phyloP scores from a whole-genome alignment of 345 rosid species.

The Syzygium aqueum region DNA sequence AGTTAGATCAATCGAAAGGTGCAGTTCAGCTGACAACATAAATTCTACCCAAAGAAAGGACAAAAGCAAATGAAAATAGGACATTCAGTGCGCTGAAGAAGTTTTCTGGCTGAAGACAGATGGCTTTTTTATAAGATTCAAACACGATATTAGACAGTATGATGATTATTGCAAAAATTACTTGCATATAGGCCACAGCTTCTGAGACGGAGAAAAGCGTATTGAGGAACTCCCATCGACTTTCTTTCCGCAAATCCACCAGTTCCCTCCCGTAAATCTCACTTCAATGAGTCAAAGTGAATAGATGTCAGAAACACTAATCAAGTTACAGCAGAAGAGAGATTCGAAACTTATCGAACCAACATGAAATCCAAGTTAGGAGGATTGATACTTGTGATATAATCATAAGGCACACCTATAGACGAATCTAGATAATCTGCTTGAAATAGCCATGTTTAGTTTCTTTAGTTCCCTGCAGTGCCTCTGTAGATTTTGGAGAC shows the following conservation, averaged over 20 bases:
- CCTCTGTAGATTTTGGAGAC: neutral
- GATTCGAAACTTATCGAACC: neutral
- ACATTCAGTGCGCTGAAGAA: neutral
- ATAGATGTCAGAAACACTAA: conserved; percentile 22
- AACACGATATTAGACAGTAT: neutral
- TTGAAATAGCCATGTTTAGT: neutral
- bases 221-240: conserved; percentile 88
- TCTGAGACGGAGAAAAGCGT: conserved; percentile 94
- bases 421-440: neutral
- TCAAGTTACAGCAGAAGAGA: conserved; percentile 10
- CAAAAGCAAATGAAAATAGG: neutral
- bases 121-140: neutral
- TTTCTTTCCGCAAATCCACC: conserved; percentile 86
- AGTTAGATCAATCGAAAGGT: neutral
- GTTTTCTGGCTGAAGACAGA: neutral
- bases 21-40: neutral
- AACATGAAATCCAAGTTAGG: neutral
- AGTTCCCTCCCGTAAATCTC: conserved; percentile 94
- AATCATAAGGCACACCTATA: neutral
- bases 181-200: conserved; percentile 95
- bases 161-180: conserved; percentile 7
- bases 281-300: conserved; percentile 46
- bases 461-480: neutral
- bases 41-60: neutral
- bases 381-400: neutral